These are phyloP conservation scores for Podaxis pistillaris DNA, from an alignment of 768 basidiomycete species.

Conservation along the genomic window DNA sequence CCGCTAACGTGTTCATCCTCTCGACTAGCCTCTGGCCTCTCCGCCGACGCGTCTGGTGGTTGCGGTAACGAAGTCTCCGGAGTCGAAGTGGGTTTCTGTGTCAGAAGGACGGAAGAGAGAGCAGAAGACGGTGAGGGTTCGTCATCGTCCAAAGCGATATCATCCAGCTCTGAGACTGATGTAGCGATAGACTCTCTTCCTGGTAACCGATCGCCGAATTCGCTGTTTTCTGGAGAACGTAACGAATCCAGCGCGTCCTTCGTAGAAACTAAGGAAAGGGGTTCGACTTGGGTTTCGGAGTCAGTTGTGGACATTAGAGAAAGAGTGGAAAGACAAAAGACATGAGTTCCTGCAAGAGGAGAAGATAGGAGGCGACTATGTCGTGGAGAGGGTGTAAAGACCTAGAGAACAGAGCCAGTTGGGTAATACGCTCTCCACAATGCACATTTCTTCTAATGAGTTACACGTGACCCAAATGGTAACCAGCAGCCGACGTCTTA, in stretches of 20 bases:
- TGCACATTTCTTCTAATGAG: not conserved
- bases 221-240: constrained; percentile 44
- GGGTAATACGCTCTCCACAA: not conserved
- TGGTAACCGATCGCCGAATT: constrained; percentile 27
- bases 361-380: not conserved
- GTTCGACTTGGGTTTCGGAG: not conserved
- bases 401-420: not conserved
- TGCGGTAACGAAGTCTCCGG: not conserved
- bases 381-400: not conserved
- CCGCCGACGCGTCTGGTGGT: not conserved
- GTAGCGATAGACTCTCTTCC: constrained; percentile 42
- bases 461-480: not conserved
- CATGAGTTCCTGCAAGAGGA: constrained; percentile 3
- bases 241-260: constrained; percentile 38
- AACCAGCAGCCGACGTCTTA: not conserved
- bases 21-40: not conserved
- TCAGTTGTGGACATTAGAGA: constrained; percentile 7
- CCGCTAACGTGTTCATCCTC: constrained; percentile 1
- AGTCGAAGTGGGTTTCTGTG: not conserved
- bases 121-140: constrained; percentile 32
- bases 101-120: not conserved
- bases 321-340: not conserved
- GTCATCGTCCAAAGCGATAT: constrained; percentile 56
- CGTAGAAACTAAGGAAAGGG: constrained; percentile 2
- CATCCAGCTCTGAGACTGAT: constrained; percentile 60